Conservation (phyloP, 805 yeast genomes). For the Zygosaccharomyces kombuchaensis region DNA sequence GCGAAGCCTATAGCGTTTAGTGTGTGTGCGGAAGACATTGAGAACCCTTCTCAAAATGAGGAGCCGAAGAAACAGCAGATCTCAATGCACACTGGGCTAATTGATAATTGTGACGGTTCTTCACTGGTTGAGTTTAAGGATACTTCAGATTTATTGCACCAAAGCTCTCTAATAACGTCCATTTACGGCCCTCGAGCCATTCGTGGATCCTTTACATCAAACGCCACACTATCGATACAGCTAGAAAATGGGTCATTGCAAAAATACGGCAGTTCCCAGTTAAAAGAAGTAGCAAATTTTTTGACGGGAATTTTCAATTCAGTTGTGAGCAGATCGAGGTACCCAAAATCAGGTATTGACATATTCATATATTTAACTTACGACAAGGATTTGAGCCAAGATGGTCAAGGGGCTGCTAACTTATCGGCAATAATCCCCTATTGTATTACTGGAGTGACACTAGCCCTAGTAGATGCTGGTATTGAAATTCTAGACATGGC, state of each 20-base stretch:
- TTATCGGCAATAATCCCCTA: constrained; percentile 39
- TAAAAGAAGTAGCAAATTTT: constrained; percentile 42
- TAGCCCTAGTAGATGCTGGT: constrained; percentile 82
- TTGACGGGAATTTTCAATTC: constrained; percentile 38
- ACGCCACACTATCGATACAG: constrained; percentile 59
- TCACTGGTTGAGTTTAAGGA: constrained; percentile 64
- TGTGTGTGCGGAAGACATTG: constrained; percentile 10
- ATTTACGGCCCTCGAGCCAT: constrained; percentile 89
- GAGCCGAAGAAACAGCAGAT: constrained; percentile 25
- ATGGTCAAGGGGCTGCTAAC: constrained; percentile 27
- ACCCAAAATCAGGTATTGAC: constrained; percentile 88
- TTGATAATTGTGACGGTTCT: constrained; percentile 76
- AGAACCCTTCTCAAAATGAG: constrained; percentile 11
- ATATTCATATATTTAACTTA: constrained; percentile 62
- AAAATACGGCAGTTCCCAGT: constrained; percentile 22
- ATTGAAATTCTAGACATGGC: constrained; percentile 77
- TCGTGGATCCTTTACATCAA: constrained; percentile 63
- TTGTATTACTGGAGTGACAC: constrained; percentile 41
- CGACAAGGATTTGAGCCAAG: constrained; percentile 32
- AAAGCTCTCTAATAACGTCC: constrained; percentile 51
- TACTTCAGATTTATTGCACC: constrained; percentile 23
- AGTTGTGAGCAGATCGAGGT: constrained; percentile 50
- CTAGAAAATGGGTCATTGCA: constrained; percentile 36
- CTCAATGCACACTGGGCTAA: constrained; percentile 60
- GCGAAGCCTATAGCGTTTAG: constrained; percentile 50